phyloP scores from a whole-genome alignment of 495 filamentous ascomycete species.

The Aspergillus olivimuriae region DNA sequence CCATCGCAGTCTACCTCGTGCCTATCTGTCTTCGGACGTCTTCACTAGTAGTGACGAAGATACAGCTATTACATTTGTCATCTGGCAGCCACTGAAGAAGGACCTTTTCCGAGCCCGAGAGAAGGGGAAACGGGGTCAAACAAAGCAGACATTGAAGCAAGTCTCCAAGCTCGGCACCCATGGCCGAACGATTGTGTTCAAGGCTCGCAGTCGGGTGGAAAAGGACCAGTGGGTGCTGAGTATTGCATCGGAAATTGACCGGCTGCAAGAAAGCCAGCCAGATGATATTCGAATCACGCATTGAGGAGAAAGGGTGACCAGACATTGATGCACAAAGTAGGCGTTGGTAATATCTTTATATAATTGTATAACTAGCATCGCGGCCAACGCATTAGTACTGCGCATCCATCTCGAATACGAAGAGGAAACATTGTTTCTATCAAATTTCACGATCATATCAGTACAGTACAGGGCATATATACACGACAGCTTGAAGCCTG shows the following conservation, averaged over 20 bases:
- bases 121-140: constrained; percentile 35
- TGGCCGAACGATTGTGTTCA: constrained; percentile 65
- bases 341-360: no score
- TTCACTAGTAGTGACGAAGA: constrained; percentile 68
- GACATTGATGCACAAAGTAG: background rate
- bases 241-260: constrained; percentile 68
- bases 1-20: constrained; percentile 54
- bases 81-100: constrained; percentile 61
- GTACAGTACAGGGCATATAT: no score
- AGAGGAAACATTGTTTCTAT: no score
- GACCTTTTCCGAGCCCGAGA: constrained; percentile 52
- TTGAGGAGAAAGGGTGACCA: background rate
- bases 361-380: no score
- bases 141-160: constrained; percentile 36
- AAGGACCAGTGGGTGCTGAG: constrained; percentile 72
- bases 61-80: constrained; percentile 63
- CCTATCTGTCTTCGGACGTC: constrained; percentile 54
- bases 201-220: constrained; percentile 62
- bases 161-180: constrained; percentile 54
- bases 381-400: no score
- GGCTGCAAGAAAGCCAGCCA: constrained; percentile 46
- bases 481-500: background rate
- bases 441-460: no score
- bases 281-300: constrained; percentile 54
- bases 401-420: no score